phyloP scores from a whole-genome alignment of 129 eudicot genomes.

The Dittrichia graveolens region DNA sequence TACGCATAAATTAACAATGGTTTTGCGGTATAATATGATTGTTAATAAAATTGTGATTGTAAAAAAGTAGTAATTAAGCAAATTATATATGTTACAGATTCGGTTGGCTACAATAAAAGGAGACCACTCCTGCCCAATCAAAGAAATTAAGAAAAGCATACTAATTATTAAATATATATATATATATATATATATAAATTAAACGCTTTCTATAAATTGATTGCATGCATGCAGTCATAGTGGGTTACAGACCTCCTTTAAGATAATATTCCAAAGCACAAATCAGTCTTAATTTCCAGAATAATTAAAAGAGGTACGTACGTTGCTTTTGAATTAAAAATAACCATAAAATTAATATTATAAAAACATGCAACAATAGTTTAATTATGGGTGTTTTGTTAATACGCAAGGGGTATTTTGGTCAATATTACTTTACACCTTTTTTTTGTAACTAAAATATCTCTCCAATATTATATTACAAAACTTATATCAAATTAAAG shows the following conservation, averaged over 20 bases:
- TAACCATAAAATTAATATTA: too few relatives aligned
- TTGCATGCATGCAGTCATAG: not conserved
- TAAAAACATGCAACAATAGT: too few relatives aligned
- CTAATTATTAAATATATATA: not conserved
- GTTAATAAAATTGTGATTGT: not conserved
- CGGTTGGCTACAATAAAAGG: not conserved
- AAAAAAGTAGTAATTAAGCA: not conserved
- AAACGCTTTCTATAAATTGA: not conserved
- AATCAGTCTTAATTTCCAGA: not conserved
- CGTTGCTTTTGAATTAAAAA: not conserved
- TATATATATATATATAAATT: not conserved
- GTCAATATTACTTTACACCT: too few relatives aligned
- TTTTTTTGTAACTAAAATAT: too few relatives aligned
- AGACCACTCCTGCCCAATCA: conserved; percentile 11
- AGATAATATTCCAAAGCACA: conserved; percentile 18
- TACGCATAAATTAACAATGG: conserved; percentile 7
- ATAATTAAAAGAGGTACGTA: not conserved
- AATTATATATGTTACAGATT: conserved; percentile 11
- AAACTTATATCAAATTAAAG: too few relatives aligned
- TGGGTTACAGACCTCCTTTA: not conserved
- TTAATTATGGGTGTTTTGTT: too few relatives aligned
- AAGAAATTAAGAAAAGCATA: not conserved
- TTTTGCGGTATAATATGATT: not conserved
- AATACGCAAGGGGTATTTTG: too few relatives aligned
- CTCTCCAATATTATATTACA: too few relatives aligned